Evolutionary conservation across 202 grass and related monocot species (phyloP), one percentile per base, ranked within the genome.

Genomic region (Brachypodium distachyon): DNA sequence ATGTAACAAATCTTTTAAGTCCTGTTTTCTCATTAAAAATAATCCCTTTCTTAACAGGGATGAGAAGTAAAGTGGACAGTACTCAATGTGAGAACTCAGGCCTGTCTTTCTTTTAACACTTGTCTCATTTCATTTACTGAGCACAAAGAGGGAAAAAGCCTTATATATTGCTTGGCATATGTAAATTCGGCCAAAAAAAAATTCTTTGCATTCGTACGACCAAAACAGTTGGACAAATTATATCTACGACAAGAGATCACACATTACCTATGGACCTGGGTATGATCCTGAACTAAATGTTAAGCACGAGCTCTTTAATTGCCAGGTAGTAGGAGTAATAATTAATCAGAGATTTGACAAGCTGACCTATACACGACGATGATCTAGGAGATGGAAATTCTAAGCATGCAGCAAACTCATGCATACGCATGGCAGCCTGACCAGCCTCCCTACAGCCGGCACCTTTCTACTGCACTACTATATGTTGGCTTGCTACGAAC

Each of bases 401-500:
- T 68, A 47, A 12, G 25, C 56, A 60, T 33, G 16, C 12, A 5
- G 34, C 60, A 62, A 22, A 22, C 39, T 67, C 57, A 26, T 65
- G 37, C 61, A 65, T 21, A 6, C 22, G 27, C 12, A 42, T 17
- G 61, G 36, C 36, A 3, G 9, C n/a, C n/a, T n/a, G n/a, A n/a
- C n/a, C n/a, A n/a, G n/a, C n/a, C n/a, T n/a, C n/a, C n/a, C n/a
- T n/a, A n/a, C n/a, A n/a, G n/a, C n/a, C 25, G 21, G 8, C 64
- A 42, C 40, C 23, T 3, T 67, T 46, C 64, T 59, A 61, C 57
- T 0, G 57, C 11, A 19, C 31, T 67, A 67, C 64, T 12, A 26
- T 16, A 31, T 40, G 23, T 9, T 12, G 31, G 16, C 33, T 56
- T 39, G 38, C 79, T 90, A 97, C 9, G 79, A 92, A 59, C 84